Evolutionary conservation across 1,284 basidiomycete genomes (phyloP).

Genomic region (Austroboletus olivaceoglutinosus): DNA sequence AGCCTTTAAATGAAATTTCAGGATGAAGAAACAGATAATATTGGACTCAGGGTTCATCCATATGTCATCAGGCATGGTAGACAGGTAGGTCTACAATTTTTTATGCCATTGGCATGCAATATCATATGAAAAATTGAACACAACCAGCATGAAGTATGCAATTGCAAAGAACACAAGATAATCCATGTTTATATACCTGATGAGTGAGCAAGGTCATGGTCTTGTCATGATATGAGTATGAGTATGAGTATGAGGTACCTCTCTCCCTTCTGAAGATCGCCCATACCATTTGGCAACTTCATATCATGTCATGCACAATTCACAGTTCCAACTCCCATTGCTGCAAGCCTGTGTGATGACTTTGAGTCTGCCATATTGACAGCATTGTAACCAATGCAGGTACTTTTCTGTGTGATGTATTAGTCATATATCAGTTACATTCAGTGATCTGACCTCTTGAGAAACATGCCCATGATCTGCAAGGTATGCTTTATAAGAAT

Average conservation of each 20-base stretch:
- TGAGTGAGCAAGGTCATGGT: neutral
- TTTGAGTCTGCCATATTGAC: slow-evolving; percentile 1
- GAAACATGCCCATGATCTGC: too few relatives aligned
- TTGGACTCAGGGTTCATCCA: neutral
- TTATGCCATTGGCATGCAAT: slow-evolving; percentile 8
- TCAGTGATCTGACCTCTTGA: too few relatives aligned
- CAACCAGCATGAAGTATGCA: neutral
- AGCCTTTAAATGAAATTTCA: slow-evolving; percentile 12
- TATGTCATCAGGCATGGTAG: neutral
- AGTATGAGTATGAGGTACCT: slow-evolving; percentile 13
- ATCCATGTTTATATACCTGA: slow-evolving; percentile 9
- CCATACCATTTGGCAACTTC: slow-evolving; percentile 15
- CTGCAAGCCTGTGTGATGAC: slow-evolving; percentile 3
- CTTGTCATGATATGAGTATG: neutral
- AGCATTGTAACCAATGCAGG: slow-evolving; percentile 3
- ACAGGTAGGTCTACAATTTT: neutral
- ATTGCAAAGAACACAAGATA: slow-evolving; percentile 11
- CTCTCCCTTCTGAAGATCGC: slow-evolving; percentile 30
- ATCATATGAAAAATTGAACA: slow-evolving; percentile 4
- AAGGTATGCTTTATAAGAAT: neutral
- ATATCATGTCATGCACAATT: slow-evolving; percentile 25
- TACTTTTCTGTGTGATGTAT: slow-evolving; percentile 1
- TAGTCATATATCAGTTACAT: too few relatives aligned
- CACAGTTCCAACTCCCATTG: slow-evolving; percentile 18
- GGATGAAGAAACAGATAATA: slow-evolving; percentile 1